A percentile compares a stretch with the other conserved stretches of the same genome.
Conservation (phyloP, 306 rosid genomes). For the Ammopiptanthus mongolicus region DNA sequence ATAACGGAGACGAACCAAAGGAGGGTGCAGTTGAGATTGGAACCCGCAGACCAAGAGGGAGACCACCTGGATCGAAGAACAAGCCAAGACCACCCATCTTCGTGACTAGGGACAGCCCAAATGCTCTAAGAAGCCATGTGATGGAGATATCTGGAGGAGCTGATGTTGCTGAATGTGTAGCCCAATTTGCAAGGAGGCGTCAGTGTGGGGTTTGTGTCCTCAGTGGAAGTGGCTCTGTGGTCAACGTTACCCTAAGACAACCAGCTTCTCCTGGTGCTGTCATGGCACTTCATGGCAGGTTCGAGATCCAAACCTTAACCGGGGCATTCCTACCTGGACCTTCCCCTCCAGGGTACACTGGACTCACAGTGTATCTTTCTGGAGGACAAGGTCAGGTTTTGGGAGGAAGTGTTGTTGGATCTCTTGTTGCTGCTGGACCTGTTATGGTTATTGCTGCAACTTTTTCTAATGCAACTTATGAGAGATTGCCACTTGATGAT, state of each 20-base stretch:
- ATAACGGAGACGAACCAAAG: conserved; percentile 52
- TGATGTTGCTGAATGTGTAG: conserved; percentile 79
- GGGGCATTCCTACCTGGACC: conserved; percentile 93
- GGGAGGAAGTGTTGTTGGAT: conserved; percentile 89
- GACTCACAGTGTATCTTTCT: conserved; percentile 76
- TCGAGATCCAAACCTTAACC: conserved; percentile 75
- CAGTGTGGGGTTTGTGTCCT: conserved; percentile 94
- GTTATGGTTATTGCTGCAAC: conserved; percentile 93
- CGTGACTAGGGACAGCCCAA: conserved; percentile 82
- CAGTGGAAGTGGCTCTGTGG: conserved; percentile 85
- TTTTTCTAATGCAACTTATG: conserved; percentile 90
- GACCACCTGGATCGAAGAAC: conserved; percentile 95
- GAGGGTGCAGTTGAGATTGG: conserved; percentile 88
- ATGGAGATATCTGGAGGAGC: conserved; percentile 89
- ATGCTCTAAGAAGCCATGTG: conserved; percentile 83
- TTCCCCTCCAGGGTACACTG: conserved; percentile 78
- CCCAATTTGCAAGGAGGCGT: conserved; percentile 76
- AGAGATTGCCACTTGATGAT: conserved; percentile 87
- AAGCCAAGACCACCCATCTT: conserved; percentile 93
- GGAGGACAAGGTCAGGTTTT: conserved; percentile 91
- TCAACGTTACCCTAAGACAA: conserved; percentile 81
- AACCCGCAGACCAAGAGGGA: conserved; percentile 72
- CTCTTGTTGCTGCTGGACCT: conserved; percentile 86
- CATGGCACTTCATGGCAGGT: conserved; percentile 87
- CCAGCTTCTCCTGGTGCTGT: conserved; percentile 79